These are phyloP conservation scores for Drechslera avenae DNA, from an alignment of 2,329 filamentous ascomycete genomes.

Conservation along the genomic window DNA sequence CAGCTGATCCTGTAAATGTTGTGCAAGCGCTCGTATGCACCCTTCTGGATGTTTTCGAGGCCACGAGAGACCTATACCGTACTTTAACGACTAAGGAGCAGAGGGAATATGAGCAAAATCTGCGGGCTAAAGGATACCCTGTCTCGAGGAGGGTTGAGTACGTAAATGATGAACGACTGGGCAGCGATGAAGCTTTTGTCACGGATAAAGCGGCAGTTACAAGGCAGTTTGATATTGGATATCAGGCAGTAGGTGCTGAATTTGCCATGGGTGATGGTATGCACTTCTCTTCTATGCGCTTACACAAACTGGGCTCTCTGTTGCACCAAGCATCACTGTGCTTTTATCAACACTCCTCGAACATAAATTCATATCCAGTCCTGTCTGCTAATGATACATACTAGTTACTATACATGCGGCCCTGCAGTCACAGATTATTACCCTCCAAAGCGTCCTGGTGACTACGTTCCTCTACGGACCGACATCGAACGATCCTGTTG, in stretches of 20 bases:
- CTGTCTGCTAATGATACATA: not conserved
- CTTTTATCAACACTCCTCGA: too few relatives aligned
- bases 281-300: not conserved
- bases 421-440: conserved; percentile 45
- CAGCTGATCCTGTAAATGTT: conserved; percentile 34
- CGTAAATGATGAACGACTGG: conserved; percentile 32
- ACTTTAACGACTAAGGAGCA: conserved; percentile 41
- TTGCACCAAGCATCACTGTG: not conserved
- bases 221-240: conserved; percentile 37
- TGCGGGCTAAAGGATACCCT: conserved; percentile 39
- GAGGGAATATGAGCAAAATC: conserved; percentile 37
- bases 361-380: too few relatives aligned
- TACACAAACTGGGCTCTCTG: not conserved
- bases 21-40: conserved; percentile 41
- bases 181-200: conserved; percentile 36
- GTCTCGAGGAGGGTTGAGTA: conserved; percentile 33
- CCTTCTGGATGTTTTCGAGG: conserved; percentile 44
- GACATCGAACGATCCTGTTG: conserved; percentile 38
- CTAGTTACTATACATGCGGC: conserved; percentile 39
- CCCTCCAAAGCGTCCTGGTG: conserved; percentile 39
- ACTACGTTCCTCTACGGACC: conserved; percentile 45
- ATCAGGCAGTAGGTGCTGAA: conserved; percentile 32
- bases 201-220: conserved; percentile 42
- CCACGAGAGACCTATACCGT: conserved; percentile 40
- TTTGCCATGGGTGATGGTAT: conserved; percentile 45